Base-by-base conservation (phyloP, 116 monocot species). In the Cymodocea nodosa region DNA sequence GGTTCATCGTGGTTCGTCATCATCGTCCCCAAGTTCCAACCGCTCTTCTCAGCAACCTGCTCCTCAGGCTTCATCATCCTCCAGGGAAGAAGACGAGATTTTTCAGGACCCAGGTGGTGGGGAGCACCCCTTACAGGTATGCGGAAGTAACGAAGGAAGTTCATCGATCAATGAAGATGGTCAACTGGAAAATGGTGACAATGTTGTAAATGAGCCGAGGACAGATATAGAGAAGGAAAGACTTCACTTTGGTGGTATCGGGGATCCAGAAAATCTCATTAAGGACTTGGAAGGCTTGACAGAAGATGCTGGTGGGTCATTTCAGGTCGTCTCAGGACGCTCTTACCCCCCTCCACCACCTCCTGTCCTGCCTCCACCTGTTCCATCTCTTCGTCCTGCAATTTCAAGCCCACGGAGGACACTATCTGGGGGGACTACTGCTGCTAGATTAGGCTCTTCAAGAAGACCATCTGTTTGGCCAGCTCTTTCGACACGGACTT, bases 1-100 rank as follows among this genome's bases (percentile, higher is more conserved):
- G n/a, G 92, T 98, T 35, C 86, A 77, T 36, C 78, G 92, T 50
- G 89, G 92, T 35, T 80, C 91, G 11, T 91, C 92, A 5, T 91
- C 92, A 5, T 84, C 92, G 14, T 44, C 44, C 9, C 0, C 44
- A 11, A 79, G 69, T 40, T 68, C 77, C 23, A 80, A 73, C 34
- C 88, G 88, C 39, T 30, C 69, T 2, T 35, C 78, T 10, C 82
- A 80, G 67, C 40, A 55, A 62, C 48, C 83, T 54, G 40, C 56
- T 9, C 10, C 63, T 34, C 82, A 75, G 58, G 35, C 71, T 51
- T 35, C 80, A 15, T 66, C 87, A 3, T 49, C 37, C 6, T 35
- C 74, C 3, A 83, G 68, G 71, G 91, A 85, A 19, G 87, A 89
- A 53, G 89, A 95, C 64, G 82, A 87, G 23, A n/a, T 62, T 19